These are phyloP conservation scores for Leccinum arenicola DNA, from an alignment of 768 basidiomycete species.

Conservation along the genomic window DNA sequence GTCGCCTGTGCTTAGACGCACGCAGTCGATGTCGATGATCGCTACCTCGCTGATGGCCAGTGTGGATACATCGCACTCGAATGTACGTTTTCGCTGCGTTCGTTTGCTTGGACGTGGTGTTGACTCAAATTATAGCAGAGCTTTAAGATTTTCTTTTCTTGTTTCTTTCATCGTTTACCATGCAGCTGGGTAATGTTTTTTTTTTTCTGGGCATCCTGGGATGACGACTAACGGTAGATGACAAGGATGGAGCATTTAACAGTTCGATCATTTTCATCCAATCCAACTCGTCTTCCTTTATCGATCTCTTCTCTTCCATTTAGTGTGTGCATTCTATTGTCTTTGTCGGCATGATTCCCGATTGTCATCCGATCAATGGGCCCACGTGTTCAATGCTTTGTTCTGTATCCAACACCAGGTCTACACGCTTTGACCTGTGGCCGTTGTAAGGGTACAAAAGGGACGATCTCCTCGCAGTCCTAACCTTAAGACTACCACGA, in stretches of 20 bases:
- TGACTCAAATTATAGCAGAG: slow-evolving; percentile 17
- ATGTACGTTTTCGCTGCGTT: slow-evolving; percentile 4
- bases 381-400: neutral
- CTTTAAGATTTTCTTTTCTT: slow-evolving; percentile 11
- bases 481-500: neutral
- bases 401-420: neutral
- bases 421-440: neutral
- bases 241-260: slow-evolving; percentile 11
- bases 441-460: neutral
- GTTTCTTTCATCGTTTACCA: neutral
- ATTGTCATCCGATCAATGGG: neutral
- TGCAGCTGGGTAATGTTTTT: neutral
- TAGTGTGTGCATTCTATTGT: neutral
- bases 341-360: neutral
- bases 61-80: slow-evolving; percentile 9
- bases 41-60: slow-evolving; percentile 10
- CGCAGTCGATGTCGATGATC: slow-evolving; percentile 29
- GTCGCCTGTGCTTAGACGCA: slow-evolving; percentile 22
- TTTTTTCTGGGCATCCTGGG: neutral
- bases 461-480: neutral
- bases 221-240: neutral
- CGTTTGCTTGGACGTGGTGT: neutral
- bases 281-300: slow-evolving; percentile 1
- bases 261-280: slow-evolving; percentile 14
- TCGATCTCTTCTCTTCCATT: neutral